Evolutionary conservation across 2,329 filamentous ascomycete species (phyloP), one percentile per base, ranked within the genome.

Genomic region (Metarhizium anisopliae): DNA sequence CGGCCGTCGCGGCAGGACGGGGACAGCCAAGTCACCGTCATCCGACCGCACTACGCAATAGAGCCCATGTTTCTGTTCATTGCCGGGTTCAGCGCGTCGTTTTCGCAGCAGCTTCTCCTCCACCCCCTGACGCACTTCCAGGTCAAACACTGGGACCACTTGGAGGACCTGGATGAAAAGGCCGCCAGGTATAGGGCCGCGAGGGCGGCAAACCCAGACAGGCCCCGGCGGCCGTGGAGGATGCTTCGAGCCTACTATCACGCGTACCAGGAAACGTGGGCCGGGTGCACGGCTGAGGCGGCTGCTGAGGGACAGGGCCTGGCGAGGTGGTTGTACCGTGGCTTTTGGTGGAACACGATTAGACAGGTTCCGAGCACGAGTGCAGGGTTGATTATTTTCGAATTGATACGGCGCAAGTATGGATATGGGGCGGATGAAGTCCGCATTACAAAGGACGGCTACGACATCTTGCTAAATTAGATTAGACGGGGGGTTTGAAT

Each of bases 321-420:
- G 67, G 66, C 76, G 25, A 75, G 72, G 14, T 91, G 86, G 80
- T 69, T 91, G 6, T 92, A 87, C 65, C 76, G 81, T 5, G 86
- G 84, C 13, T 90, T 91, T 67, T 83, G 86, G 77, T 82, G 81
- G 79, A 85, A 80, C 54, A 87, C 87, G 0, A 78, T 90, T 53
- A 76, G 85, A 5, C 87, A 90, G 69, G 85, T 89, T 2, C 88
- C 88, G 0, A 89, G 86, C 66, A 91, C 88, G 2, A 87, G 84
- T 58, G 87, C 87, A 0, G 88, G 87, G 0, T 67, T 92, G 57
- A 89, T 92, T 61, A 88, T 90, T 20, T 92, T 92, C 66, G 88
- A 92, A 70, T 66, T 92, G 49, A 83, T 90, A 42, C 75, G 88
- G 56, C 76, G 87, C 40, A 89, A 89, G 70, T 91, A 90, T 62